These are phyloP conservation scores for Hymenoscyphus fraxineus DNA, from an alignment of 2,329 filamentous ascomycete species.

Conservation along the genomic window DNA sequence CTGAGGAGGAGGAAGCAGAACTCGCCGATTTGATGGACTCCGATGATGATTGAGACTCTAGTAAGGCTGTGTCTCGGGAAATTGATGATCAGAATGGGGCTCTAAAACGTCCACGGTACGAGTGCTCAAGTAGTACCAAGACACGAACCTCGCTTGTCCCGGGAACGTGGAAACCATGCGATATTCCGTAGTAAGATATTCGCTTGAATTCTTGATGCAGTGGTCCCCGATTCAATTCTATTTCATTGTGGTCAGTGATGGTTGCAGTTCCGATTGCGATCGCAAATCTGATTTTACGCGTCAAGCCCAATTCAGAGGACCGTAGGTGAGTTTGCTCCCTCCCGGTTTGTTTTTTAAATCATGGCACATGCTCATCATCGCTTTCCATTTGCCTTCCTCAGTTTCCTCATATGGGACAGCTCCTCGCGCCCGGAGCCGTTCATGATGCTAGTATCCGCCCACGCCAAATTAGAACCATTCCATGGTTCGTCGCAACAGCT, in stretches of 20 bases:
- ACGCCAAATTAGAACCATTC: conserved; percentile 1
- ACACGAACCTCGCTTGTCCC: background rate
- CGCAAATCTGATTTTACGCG: background rate
- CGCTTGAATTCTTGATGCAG: background rate
- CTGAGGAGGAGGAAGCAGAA: conserved; percentile 88
- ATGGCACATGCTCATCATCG: no score
- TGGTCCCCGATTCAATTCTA: background rate
- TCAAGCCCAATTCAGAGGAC: background rate
- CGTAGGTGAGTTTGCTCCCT: background rate
- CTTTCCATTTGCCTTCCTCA: background rate
- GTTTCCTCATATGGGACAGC: background rate
- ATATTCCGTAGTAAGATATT: background rate
- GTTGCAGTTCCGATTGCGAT: background rate
- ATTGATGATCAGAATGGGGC: background rate
- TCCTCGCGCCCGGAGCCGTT: background rate
- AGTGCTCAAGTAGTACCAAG: no score
- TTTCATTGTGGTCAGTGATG: background rate
- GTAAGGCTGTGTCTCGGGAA: background rate
- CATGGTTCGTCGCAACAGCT: background rate
- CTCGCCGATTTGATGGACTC: conserved; percentile 82
- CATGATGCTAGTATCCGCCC: background rate
- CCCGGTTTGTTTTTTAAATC: background rate
- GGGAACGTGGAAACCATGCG: background rate
- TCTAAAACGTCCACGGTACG: background rate
- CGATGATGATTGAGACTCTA: conserved; percentile 52